Conservation (phyloP, 345 rosid species). For the Eucalyptus polybractea region DNA sequence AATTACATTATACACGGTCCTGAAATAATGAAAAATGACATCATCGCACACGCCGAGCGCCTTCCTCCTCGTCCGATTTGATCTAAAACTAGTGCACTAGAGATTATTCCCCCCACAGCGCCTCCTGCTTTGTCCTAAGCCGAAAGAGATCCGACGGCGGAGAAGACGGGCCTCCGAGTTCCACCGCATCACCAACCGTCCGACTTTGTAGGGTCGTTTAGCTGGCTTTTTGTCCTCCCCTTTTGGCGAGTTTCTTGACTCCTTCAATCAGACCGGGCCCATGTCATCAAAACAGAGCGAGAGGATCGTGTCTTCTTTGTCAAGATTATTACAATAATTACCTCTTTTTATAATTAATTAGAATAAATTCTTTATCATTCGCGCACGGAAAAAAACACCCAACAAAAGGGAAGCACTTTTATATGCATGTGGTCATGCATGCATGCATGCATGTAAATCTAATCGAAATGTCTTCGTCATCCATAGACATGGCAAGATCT, state of each 20-base stretch:
- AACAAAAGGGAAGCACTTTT: not conserved
- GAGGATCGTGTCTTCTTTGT: not conserved
- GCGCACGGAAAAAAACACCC: not conserved
- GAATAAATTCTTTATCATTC: not conserved
- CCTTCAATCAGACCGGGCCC: not conserved
- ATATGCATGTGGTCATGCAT: not conserved
- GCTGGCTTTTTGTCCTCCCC: not conserved
- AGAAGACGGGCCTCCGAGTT: not conserved
- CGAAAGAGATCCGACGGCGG: not conserved
- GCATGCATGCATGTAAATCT: not conserved
- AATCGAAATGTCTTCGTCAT: not conserved
- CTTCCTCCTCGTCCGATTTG: not conserved
- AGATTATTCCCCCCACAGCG: not conserved
- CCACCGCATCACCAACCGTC: not conserved
- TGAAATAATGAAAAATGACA: not conserved
- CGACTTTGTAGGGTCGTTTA: not conserved
- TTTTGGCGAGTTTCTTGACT: not conserved
- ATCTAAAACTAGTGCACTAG: not conserved
- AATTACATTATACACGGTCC: not conserved
- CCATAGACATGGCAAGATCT: not conserved
- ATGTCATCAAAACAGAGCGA: not conserved
- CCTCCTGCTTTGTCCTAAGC: not conserved
- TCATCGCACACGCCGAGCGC: not conserved
- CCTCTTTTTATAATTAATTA: not conserved
- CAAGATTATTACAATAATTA: not conserved